phyloP scores from a whole-genome alignment of 176 grass and related monocot genomes.

The Hsuehochloa calcarea region DNA sequence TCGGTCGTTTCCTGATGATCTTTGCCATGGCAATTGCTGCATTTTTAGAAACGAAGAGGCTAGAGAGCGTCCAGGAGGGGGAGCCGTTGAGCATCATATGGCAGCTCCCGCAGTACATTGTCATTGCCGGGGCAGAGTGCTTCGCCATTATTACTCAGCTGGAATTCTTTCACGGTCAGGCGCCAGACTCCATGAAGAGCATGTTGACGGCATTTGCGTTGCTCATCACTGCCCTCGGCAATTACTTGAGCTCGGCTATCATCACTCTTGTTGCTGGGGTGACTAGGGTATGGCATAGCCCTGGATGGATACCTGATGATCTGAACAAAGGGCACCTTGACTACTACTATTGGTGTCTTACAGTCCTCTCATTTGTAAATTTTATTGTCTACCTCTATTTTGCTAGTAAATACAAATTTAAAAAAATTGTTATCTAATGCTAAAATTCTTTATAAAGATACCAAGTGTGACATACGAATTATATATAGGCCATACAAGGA shows the following conservation, averaged over 20 bases:
- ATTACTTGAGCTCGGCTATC: conserved; percentile 75
- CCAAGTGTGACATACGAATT: background rate
- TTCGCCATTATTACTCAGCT: conserved; percentile 63
- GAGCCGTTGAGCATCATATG: conserved; percentile 55
- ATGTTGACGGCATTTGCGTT: conserved; percentile 59
- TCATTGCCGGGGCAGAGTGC: conserved; percentile 61
- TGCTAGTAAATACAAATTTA: conserved; percentile 69
- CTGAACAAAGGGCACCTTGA: conserved; percentile 77
- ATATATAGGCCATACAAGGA: background rate
- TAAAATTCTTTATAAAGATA: conserved; percentile 10
- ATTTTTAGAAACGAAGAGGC: conserved; percentile 54
- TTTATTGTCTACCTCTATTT: conserved; percentile 65
- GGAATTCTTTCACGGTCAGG: conserved; percentile 74
- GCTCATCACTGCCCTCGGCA: conserved; percentile 59
- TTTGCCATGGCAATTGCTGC: conserved; percentile 69
- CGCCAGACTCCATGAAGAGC: conserved; percentile 71
- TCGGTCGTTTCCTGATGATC: conserved; percentile 65
- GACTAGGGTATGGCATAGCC: conserved; percentile 32
- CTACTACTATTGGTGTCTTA: conserved; percentile 70
- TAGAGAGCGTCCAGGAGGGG: conserved; percentile 29
- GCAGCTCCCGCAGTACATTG: conserved; percentile 77
- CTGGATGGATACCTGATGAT: conserved; percentile 85
- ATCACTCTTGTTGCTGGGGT: conserved; percentile 44
- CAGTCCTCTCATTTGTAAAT: conserved; percentile 45
- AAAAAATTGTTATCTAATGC: conserved; percentile 44